Evolutionary conservation across 2,329 filamentous ascomycete species (phyloP).

Genomic region (Microdochium paspali): DNA sequence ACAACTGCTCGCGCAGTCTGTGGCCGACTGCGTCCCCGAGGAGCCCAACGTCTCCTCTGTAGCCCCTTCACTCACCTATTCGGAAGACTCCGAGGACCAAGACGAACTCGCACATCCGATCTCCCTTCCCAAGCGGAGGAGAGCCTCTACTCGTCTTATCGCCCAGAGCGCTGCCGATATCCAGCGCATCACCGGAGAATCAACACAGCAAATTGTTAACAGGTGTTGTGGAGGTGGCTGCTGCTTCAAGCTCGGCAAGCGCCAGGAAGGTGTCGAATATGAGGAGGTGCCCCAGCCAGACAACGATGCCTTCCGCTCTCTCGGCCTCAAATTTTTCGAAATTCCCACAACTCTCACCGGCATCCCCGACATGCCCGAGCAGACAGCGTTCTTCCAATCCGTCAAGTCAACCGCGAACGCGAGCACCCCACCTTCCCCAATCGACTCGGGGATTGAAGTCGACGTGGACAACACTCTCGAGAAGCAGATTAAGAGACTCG

Average conservation of each 20-base stretch:
- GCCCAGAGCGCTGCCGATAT: constrained; percentile 54
- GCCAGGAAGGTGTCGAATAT: constrained; percentile 36
- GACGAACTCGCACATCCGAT: constrained; percentile 36
- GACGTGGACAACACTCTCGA: constrained; percentile 23
- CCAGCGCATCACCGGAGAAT: constrained; percentile 54
- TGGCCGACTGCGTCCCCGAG: constrained; percentile 31
- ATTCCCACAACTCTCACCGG: constrained; percentile 67
- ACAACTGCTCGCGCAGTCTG: constrained; percentile 28
- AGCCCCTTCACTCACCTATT: constrained; percentile 54
- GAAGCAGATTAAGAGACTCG: constrained; percentile 15
- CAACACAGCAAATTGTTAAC: constrained; percentile 50
- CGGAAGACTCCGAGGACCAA: constrained; percentile 51
- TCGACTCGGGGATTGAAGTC: constrained; percentile 39
- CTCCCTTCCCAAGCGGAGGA: constrained; percentile 40
- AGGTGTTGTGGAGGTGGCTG: constrained; percentile 58
- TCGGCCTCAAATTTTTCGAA: constrained; percentile 66
- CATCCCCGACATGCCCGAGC: constrained; percentile 62
- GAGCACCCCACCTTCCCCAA: constrained; percentile 27
- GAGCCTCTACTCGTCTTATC: constrained; percentile 61
- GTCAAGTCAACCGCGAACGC: constrained; percentile 26
- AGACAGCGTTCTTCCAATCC: constrained; percentile 62
- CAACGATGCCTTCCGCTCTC: constrained; percentile 74
- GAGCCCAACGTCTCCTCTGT: constrained; percentile 36
- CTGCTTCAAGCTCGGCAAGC: constrained; percentile 40
- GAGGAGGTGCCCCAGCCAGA: constrained; percentile 54